phyloP scores from a whole-genome alignment of 106 monocot genomes.

The Iris macrosiphon region DNA sequence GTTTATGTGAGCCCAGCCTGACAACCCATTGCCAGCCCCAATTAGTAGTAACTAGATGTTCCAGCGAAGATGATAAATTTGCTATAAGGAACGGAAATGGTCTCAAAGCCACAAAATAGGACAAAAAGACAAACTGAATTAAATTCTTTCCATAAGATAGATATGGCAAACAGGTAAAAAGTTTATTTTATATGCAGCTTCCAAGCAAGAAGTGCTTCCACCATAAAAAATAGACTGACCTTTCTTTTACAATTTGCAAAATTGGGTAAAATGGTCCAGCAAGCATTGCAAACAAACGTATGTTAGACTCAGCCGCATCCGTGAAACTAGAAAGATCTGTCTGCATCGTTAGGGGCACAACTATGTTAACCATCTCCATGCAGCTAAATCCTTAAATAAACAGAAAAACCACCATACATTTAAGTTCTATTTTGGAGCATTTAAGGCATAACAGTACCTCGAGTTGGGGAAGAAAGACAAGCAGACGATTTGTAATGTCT shows the following conservation, averaged over 20 bases:
- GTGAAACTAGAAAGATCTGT: constrained; percentile 63
- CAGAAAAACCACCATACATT: neutral
- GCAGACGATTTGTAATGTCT: constrained; percentile 62
- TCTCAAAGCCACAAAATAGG: no score
- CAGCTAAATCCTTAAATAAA: constrained; percentile 1
- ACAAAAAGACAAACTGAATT: no score
- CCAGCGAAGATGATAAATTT: no score
- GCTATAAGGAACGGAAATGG: no score
- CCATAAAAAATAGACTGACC: no score
- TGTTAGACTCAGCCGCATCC: constrained; percentile 56
- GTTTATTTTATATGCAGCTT: no score
- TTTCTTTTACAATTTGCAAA: constrained; percentile 67
- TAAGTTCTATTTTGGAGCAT: neutral
- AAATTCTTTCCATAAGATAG: no score
- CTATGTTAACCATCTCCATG: neutral
- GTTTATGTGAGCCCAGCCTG: no score
- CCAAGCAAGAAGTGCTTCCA: no score
- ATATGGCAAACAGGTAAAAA: no score
- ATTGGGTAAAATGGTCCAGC: constrained; percentile 94
- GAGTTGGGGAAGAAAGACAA: constrained; percentile 73
- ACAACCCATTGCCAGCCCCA: no score
- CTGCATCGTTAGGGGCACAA: constrained; percentile 28
- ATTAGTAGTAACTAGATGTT: no score
- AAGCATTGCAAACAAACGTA: constrained; percentile 91
- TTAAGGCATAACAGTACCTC: constrained; percentile 42